Evolutionary conservation across 2,329 filamentous ascomycete genomes (phyloP).

Genomic region (Colletotrichum sp.): DNA sequence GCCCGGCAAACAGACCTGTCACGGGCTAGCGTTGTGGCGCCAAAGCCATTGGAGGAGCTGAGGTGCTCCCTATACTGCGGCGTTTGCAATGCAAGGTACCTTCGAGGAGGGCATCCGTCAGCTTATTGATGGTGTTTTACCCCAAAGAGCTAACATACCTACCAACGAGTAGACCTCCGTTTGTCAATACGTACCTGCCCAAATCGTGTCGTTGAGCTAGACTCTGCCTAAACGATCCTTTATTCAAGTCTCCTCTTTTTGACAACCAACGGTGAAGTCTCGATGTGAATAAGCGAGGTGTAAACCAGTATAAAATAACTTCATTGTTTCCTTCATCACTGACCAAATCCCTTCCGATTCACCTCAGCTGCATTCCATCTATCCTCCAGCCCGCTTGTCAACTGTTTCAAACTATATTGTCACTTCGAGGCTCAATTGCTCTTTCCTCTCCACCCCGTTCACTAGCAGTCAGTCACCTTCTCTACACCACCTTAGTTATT

Average conservation of each 20-base stretch:
- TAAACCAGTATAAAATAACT: conserved; percentile 13
- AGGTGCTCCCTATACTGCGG: neutral
- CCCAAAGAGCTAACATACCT: neutral
- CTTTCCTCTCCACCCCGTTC: neutral
- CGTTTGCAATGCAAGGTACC: neutral
- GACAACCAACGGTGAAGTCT: neutral
- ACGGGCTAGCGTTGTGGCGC: neutral
- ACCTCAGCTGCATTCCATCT: neutral
- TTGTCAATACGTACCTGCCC: neutral
- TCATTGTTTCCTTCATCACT: neutral
- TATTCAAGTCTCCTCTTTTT: neutral
- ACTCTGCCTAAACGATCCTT: neutral
- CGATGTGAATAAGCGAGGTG: neutral
- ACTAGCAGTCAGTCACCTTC: neutral
- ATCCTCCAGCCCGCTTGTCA: neutral
- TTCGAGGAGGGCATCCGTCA: neutral
- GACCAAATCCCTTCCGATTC: neutral
- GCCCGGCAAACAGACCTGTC: neutral
- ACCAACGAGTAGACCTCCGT: neutral
- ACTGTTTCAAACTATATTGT: neutral
- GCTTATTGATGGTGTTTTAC: neutral
- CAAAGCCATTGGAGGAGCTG: neutral
- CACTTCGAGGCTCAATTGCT: neutral
- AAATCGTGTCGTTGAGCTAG: neutral
- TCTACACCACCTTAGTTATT: neutral